A percentile compares a stretch with the other conserved stretches of the same genome.
These are phyloP conservation scores for Triticum timopheevii DNA, from an alignment of 176 grass and related monocot genomes.

Conservation along the genomic window DNA sequence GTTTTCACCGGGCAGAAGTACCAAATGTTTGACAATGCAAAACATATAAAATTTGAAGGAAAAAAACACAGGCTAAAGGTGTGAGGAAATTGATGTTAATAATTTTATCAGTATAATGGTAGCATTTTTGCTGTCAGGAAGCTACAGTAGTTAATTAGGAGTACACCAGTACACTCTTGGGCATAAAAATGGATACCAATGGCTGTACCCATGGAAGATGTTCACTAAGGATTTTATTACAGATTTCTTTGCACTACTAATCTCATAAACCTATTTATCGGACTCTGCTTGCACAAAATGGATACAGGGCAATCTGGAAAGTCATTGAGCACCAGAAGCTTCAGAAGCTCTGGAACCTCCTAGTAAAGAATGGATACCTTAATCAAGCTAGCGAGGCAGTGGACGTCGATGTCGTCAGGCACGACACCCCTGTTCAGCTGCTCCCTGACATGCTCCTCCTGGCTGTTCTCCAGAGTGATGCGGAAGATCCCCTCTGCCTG, in stretches of 20 bases:
- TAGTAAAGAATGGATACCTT: slow-evolving; percentile 50
- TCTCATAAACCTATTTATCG: background rate
- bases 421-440: slow-evolving; percentile 87
- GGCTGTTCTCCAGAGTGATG: slow-evolving; percentile 46
- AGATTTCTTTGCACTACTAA: background rate
- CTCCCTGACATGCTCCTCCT: slow-evolving; percentile 87
- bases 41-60: background rate
- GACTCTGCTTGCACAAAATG: background rate
- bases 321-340: background rate
- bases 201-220: background rate
- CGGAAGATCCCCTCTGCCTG: slow-evolving; percentile 88
- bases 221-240: background rate
- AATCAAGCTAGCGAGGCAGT: slow-evolving; percentile 87
- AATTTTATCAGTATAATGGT: background rate
- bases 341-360: no score
- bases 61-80: background rate
- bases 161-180: background rate
- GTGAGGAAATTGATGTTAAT: background rate
- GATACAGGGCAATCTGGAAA: background rate
- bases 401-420: slow-evolving; percentile 82
- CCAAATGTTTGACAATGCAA: background rate
- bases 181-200: background rate
- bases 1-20: background rate
- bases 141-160: background rate
- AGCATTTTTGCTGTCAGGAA: background rate